These are phyloP conservation scores for Pyricularia sp. DNA, from an alignment of 2,329 filamentous ascomycete genomes.

Conservation along the genomic window DNA sequence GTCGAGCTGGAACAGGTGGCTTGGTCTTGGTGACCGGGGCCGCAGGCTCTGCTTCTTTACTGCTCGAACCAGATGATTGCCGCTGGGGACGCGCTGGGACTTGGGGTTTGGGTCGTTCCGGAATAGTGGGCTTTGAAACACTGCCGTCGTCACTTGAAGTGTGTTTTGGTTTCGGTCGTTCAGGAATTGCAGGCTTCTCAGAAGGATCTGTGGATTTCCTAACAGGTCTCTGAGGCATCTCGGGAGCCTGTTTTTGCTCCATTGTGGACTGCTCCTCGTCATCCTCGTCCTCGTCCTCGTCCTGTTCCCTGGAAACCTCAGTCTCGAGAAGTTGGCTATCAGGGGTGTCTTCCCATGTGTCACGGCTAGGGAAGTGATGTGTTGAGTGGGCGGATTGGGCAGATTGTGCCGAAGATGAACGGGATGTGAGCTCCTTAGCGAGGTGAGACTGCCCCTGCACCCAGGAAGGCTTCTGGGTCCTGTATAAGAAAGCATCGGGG, in stretches of 20 bases:
- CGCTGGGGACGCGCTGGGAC: conserved; percentile 57
- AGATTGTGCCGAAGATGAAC: conserved; percentile 26
- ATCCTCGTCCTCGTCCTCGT: conserved; percentile 39
- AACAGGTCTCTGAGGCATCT: conserved; percentile 45
- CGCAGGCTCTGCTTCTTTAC: conserved; percentile 26
- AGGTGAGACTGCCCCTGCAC: conserved; percentile 38
- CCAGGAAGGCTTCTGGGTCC: conserved; percentile 40
- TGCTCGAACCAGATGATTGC: conserved; percentile 27
- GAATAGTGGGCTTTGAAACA: conserved; percentile 29
- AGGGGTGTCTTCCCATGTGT: conserved; percentile 91
- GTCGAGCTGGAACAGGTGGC: conserved; percentile 70
- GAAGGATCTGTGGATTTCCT: conserved; percentile 28
- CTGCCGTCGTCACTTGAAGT: conserved; percentile 24
- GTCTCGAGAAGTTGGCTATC: conserved; percentile 75
- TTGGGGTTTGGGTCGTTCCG: conserved; percentile 48
- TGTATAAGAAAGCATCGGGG: conserved; percentile 42
- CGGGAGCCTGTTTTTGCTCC: conserved; percentile 41
- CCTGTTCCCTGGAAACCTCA: conserved; percentile 51
- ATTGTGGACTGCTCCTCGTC: conserved; percentile 21
- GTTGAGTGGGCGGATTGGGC: conserved; percentile 49
- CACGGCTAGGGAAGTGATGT: conserved; percentile 78
- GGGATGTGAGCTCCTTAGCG: conserved; percentile 27
- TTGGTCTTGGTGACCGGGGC: conserved; percentile 58
- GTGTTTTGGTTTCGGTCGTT: conserved; percentile 44
- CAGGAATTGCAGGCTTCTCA: conserved; percentile 37